Evolutionary conservation across 306 rosid species (phyloP), one percentile per base, ranked within the genome.

Genomic region (Cotoneaster glaucophyllus): DNA sequence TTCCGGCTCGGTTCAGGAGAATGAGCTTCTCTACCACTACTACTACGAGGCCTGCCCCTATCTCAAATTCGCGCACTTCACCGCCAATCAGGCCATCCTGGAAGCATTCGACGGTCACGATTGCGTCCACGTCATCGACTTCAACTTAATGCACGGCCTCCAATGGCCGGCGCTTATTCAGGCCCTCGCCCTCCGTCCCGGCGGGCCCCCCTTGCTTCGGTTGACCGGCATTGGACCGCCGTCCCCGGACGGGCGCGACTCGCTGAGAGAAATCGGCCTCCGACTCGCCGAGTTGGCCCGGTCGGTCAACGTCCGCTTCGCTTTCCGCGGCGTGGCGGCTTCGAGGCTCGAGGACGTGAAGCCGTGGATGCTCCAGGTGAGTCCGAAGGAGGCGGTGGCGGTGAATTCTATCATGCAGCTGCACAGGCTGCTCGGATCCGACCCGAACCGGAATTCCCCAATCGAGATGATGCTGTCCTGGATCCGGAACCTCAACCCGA

Each of bases 141-240:
- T 94, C 84, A 92, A 90, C 78, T 85, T 91, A 65, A 90, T 90
- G 94, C 98, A 91, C 68, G 98, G 98, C 32, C 79, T 91, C 11
- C 98, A 93, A 74, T 93, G 98, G 98, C 97, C 98, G 28, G 97
- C 97, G 50, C 79, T 93, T 3, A 91, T 93, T 6, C 98, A 93
- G 43, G 97, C 97, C 9, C 84, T 93, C 0, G 98, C 98, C 0
- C 84, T 93, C 4, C 97, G 98, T 2, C 93, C 96, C 4, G 96
- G 98, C 12, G 98, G 98, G 7, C 96, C 98, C 0, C 98, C 98
- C 0, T 31, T 83, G 18, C 84, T 93, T 1, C 80, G 97, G 1
- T 31, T 93, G 4, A 93, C 98, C 11, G 98, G 98, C 81, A 90
- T 93, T 85, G 98, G 98, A 13, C 96, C 98, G 8, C 98, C 97